phyloP scores from a whole-genome alignment of 1,284 basidiomycete genomes.

The Fomitiporia mediterranea region DNA sequence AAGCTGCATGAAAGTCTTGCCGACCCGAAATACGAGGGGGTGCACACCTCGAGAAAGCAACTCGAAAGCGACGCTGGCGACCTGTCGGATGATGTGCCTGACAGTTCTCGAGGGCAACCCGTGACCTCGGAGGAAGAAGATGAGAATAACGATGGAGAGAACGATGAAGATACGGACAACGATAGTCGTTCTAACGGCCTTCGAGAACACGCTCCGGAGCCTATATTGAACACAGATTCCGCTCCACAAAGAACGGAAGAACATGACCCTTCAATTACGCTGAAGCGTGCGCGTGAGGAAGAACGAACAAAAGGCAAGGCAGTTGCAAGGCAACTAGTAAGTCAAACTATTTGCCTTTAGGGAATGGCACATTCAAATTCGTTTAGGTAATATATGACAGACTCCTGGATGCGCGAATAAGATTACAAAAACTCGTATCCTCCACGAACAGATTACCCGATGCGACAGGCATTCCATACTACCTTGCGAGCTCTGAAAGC shows the following conservation, averaged over 20 bases:
- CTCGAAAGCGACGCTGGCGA: constrained; percentile 32
- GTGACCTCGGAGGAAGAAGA: constrained; percentile 18
- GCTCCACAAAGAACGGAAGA: constrained; percentile 21
- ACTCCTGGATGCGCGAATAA: constrained; percentile 83
- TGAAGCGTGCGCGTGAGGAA: constrained; percentile 57
- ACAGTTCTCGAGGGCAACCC: background rate
- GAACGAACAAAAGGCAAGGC: constrained; percentile 77
- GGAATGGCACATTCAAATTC: background rate
- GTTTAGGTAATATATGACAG: constrained; percentile 76
- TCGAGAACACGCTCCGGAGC: background rate
- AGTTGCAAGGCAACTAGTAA: constrained; percentile 76
- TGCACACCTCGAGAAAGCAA: constrained; percentile 56
- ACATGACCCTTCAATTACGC: constrained; percentile 46
- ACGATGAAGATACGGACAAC: constrained; percentile 24
- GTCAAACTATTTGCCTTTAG: constrained; percentile 27
- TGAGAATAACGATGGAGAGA: constrained; percentile 18
- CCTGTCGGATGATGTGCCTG: constrained; percentile 8
- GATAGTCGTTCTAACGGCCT: constrained; percentile 21
- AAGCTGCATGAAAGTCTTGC: constrained; percentile 50
- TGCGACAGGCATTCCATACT: constrained; percentile 31
- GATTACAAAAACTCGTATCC: constrained; percentile 74
- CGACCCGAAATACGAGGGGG: constrained; percentile 75
- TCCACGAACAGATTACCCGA: constrained; percentile 58
- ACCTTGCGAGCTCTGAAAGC: constrained; percentile 23
- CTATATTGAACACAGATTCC: background rate